Base-by-base conservation (phyloP, 768 basidiomycete species). In the Guyanaporus albipodus region DNA sequence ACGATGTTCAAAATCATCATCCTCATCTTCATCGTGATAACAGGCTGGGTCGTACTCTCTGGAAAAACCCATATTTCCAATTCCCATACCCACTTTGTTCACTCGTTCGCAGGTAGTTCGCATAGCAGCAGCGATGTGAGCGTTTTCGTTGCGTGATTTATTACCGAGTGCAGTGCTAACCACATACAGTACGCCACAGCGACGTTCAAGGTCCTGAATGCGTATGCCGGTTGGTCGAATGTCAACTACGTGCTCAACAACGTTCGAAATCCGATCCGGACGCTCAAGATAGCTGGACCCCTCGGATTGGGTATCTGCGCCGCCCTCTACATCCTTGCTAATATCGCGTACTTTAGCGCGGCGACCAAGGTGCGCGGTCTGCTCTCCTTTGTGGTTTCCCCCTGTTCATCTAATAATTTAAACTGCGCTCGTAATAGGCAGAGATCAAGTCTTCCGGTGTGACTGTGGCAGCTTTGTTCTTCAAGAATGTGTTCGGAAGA, bases 391-490 rank as follows among this genome's bases (percentile, higher is more conserved):
- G 8, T 18, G 28, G 6, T 29, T 29, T 29, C 28, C 11, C 15
- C n/a, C 15, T 38, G 6, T 26, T 34, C 19, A 31, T 8, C 11
- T 0, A 17, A 11, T 19, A 7, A 11, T 24, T 37, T 6, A 10
- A 6, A 23, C 7, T 6, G 1, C 15, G n/a, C 8, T 24, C 21
- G 12, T 21, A 8, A 47, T 34, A 77, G 57, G 60, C 70, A 6
- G 69, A 80, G 49, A 79, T 83, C 27, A 44, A 68, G 26, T 61
- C 69, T 8, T 68, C 72, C 0, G 77, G 75, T 0, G 75, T 76
- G 7, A 80, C 78, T 0, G 79, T 82, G n/a, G 81, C 81, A 3
- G 69, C 77, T 0, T 57, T 82, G 26, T 83, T 82, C 58, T 83
- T 83, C 60, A 56, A 66, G 44, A 77, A 79, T 14, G 80, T 83